Evolutionary conservation across 2,329 filamentous ascomycete genomes (phyloP).

Genomic region (Stagonosporopsis tanaceti): DNA sequence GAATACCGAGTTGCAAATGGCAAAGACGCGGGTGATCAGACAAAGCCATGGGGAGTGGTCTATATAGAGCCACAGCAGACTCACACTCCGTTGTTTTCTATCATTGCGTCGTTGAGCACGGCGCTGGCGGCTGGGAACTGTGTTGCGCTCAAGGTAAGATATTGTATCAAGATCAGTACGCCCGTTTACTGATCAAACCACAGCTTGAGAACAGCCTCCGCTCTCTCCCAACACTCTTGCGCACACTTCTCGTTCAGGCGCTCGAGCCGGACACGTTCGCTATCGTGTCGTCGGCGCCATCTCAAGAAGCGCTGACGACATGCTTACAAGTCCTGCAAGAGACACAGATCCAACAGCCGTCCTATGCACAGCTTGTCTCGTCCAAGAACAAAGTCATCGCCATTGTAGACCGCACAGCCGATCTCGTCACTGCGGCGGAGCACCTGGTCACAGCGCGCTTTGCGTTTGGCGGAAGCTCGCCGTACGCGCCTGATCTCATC

Average conservation of each 20-base stretch:
- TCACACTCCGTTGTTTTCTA: slow-evolving; percentile 58
- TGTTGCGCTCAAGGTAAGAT: slow-evolving; percentile 57
- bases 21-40: slow-evolving; percentile 47
- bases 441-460: slow-evolving; percentile 64
- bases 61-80: slow-evolving; percentile 57
- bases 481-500: slow-evolving; percentile 69
- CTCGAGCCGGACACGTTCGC: slow-evolving; percentile 61
- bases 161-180: background rate
- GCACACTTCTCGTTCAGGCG: slow-evolving; percentile 49
- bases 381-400: slow-evolving; percentile 56
- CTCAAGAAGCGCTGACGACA: slow-evolving; percentile 30
- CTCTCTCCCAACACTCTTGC: slow-evolving; percentile 46
- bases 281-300: slow-evolving; percentile 49
- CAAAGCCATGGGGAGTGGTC: slow-evolving; percentile 53
- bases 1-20: slow-evolving; percentile 56
- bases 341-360: slow-evolving; percentile 16
- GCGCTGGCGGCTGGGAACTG: slow-evolving; percentile 62
- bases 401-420: slow-evolving; percentile 67
- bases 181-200: background rate
- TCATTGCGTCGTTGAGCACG: slow-evolving; percentile 48
- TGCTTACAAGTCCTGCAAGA: slow-evolving; percentile 48
- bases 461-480: slow-evolving; percentile 62
- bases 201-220: slow-evolving; percentile 54
- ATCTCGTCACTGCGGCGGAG: slow-evolving; percentile 62
- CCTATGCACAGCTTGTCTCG: slow-evolving; percentile 47